Base-by-base conservation (phyloP, 352 stramenopile species). In the Globisporangium alternatum region DNA sequence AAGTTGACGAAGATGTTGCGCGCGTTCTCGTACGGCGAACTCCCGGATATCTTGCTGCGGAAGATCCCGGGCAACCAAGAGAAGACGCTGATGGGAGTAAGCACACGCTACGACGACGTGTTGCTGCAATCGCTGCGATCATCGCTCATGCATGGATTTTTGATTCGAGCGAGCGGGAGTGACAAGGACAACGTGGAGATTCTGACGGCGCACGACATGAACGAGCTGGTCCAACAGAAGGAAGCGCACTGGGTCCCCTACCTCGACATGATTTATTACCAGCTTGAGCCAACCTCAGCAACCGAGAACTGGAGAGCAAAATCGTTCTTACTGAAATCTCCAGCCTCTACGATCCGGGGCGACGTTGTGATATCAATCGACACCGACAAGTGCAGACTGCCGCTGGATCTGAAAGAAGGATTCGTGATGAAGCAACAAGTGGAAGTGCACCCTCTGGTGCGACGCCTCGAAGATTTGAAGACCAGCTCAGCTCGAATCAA, bases 281-380 rank as follows among this genome's bases (percentile, higher is more conserved):
- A 83, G 35, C 54, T 92, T 2, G 69, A 82, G 22, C 39, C 60
- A 25, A 35, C 5, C 3, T 4, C 13, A 44, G 22, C 12, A 66
- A 72, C 12, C 35, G 70, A 82, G 5, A 92, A 92, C 43, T 35
- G 70, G 13, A 65, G 67, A 30, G 81, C 78, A 3, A 82, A 73
- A 43, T 61, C 72, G 3, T 88, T 92, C 58, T 35, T 92, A 17
- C 54, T 88, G n/a, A 74, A 76, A 48, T 58, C 62, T 33, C 52
- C 64, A 5, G 57, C 31, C n/a, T 37, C 41, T 19, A 39, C 60
- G 15, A 60, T 88, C 10, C 65, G 39, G 12, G 82, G 86, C 13
- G 75, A 93, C 47, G 61, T 95, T 51, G 71, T 95, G 22, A 80
- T 95, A 48, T 74, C 79, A 1, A 66, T 90, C 54, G 75, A 93